Evolutionary conservation across 2,329 filamentous ascomycete genomes (phyloP), one percentile per base, ranked within the genome.

Genomic region (Colletotrichum sidae): DNA sequence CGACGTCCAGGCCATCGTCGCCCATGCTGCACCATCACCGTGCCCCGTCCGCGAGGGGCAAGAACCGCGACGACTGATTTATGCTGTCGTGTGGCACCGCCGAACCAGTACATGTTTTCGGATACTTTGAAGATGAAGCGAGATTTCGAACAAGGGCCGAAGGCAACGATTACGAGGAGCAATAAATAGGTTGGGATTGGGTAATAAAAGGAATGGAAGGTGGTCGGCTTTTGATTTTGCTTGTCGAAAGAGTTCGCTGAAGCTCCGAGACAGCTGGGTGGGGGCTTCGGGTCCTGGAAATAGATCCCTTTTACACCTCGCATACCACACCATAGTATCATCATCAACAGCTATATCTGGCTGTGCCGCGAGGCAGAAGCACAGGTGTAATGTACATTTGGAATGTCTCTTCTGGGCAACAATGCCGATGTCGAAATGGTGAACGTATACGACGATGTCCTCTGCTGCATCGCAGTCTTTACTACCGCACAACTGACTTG

Each of bases 1-100:
- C 82, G 2, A 79, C 81, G 5, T 84, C 82, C 33, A 75, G 83
- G n/a, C 83, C 83, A 0, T 75, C 75, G 17, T 84, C 80, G 39
- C 83, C 83, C 8, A 79, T 80, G 69, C 70, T 84, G 15, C 68
- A 68, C 12, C 67, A 68, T 39, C 57, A 63, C 46, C 67, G 67
- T 4, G 62, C 44, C n/a, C 67, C 63, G 6, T 68, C 67, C n/a
- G 58, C 58, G 6, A 61, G 66, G 41, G 59, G 57, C 33, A 68
- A 68, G 51, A 66, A 63, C 57, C 62, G 66, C 52, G 66, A 66
- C 55, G 66, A 68, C 50, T 68, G 47, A 56, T 49, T 17, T 52
- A 35, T 12, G 53, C 45, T 42, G 25, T 52, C 33, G 56, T 38
- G 13, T 55, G 25, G 37, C 15, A 17, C 33, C 37, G 15, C 15